These are phyloP conservation scores for Petrea volubilis DNA, from an alignment of 257 asterid genomes.

Conservation along the genomic window DNA sequence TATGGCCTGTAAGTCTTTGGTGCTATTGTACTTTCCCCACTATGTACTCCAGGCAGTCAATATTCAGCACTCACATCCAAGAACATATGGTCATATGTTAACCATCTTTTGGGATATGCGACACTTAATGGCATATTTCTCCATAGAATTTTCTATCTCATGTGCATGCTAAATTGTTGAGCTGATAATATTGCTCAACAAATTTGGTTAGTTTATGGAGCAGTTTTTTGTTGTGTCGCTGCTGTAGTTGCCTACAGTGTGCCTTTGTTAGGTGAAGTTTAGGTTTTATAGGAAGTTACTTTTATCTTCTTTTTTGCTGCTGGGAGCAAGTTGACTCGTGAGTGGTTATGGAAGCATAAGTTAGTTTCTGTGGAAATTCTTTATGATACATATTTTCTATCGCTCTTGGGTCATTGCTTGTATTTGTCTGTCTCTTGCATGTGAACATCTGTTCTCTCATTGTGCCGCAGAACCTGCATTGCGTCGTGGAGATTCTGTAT, in stretches of 20 bases:
- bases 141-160: not conserved
- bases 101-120: not conserved
- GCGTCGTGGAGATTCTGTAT: constrained; percentile 97
- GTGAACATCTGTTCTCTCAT: constrained; percentile 17
- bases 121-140: not conserved
- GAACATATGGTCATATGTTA: not conserved
- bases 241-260: not conserved
- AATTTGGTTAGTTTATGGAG: not conserved
- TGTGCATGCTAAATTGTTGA: not conserved
- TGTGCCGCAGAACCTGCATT: constrained; percentile 75
- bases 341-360: not conserved
- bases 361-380: not conserved
- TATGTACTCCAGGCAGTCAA: not conserved
- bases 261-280: not conserved
- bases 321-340: not conserved
- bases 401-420: not conserved
- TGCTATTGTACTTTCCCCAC: not conserved
- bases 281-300: not conserved
- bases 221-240: not conserved
- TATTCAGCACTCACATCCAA: not conserved
- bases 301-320: not conserved
- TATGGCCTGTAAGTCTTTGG: not conserved
- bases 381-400: constrained; percentile 22
- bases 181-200: constrained; percentile 4
- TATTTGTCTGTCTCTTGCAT: not conserved